These are phyloP conservation scores for Avena atlantica DNA, from an alignment of 176 grass and related monocot genomes.

Conservation along the genomic window DNA sequence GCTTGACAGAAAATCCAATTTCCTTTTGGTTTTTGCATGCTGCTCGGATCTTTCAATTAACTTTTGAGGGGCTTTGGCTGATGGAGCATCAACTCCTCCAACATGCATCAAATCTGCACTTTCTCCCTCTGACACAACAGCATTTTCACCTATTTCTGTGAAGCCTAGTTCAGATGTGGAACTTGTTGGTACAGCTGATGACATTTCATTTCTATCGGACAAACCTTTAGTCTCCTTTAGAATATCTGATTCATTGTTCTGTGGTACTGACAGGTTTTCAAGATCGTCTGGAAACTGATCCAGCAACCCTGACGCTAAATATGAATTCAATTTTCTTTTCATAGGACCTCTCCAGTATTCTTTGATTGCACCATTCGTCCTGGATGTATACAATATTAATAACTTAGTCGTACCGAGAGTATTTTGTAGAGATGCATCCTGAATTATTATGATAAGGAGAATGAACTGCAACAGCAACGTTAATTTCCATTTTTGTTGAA, in stretches of 20 bases:
- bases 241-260: constrained; percentile 31
- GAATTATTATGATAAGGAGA: constrained; percentile 10
- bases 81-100: constrained; percentile 6
- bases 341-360: constrained; percentile 56
- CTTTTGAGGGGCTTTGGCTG: constrained; percentile 40
- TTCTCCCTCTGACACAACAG: constrained; percentile 36
- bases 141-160: constrained; percentile 43
- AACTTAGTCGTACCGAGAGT: constrained; percentile 30
- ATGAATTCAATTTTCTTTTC: constrained; percentile 57
- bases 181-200: constrained; percentile 30
- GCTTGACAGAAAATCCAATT: constrained; percentile 48
- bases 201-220: constrained; percentile 25
- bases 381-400: constrained; percentile 31
- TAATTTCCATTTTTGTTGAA: constrained; percentile 9
- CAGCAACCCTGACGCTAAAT: constrained; percentile 58
- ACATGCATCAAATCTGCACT: constrained; percentile 11
- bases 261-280: constrained; percentile 32
- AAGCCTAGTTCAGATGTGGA: constrained; percentile 41
- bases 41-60: constrained; percentile 44
- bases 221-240: constrained; percentile 29
- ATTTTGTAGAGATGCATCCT: constrained; percentile 41
- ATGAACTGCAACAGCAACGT: neutral
- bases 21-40: constrained; percentile 46
- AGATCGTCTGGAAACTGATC: constrained; percentile 43
- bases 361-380: constrained; percentile 62